Conservation (phyloP, 2,329 filamentous ascomycete species). For the Penicillium sp. region DNA sequence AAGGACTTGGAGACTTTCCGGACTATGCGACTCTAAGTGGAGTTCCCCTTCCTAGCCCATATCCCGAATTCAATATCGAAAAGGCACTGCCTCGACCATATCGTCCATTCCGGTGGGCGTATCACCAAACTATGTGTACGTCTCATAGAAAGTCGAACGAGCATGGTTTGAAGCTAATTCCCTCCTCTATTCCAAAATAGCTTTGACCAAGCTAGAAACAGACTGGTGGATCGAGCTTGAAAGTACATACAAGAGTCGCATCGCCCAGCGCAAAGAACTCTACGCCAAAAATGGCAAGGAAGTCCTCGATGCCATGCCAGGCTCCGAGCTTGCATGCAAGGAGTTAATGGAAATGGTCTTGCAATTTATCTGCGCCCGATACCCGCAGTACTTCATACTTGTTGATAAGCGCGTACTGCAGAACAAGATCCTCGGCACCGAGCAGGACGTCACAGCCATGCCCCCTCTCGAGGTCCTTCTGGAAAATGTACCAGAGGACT, state of each 20-base stretch:
- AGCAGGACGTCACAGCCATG: slow-evolving; percentile 59
- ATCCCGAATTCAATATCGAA: slow-evolving; percentile 64
- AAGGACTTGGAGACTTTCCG: slow-evolving; percentile 70
- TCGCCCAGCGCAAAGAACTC: slow-evolving; percentile 66
- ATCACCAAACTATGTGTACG: slow-evolving; percentile 90
- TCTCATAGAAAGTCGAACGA: slow-evolving; percentile 17
- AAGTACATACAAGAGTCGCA: slow-evolving; percentile 64
- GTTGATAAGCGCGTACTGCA: slow-evolving; percentile 56
- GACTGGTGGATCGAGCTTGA: slow-evolving; percentile 92
- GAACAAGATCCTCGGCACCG: slow-evolving; percentile 66
- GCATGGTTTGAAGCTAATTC: neutral
- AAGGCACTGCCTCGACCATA: slow-evolving; percentile 72
- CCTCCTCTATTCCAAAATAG: slow-evolving; percentile 42
- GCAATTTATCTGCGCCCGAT: slow-evolving; percentile 74
- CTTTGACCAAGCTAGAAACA: slow-evolving; percentile 71
- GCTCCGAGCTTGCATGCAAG: slow-evolving; percentile 74
- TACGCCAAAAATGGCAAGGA: slow-evolving; percentile 61
- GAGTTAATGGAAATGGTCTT: slow-evolving; percentile 85
- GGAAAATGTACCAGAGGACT: slow-evolving; percentile 80
- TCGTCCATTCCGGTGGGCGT: slow-evolving; percentile 76
- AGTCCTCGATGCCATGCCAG: slow-evolving; percentile 68
- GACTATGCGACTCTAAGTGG: slow-evolving; percentile 74
- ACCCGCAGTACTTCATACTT: slow-evolving; percentile 71
- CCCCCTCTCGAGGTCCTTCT: slow-evolving; percentile 69
- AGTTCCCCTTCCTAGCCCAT: slow-evolving; percentile 66